These are phyloP conservation scores for Rhizopogon roseolus DNA, from an alignment of 768 basidiomycete genomes.

Conservation along the genomic window DNA sequence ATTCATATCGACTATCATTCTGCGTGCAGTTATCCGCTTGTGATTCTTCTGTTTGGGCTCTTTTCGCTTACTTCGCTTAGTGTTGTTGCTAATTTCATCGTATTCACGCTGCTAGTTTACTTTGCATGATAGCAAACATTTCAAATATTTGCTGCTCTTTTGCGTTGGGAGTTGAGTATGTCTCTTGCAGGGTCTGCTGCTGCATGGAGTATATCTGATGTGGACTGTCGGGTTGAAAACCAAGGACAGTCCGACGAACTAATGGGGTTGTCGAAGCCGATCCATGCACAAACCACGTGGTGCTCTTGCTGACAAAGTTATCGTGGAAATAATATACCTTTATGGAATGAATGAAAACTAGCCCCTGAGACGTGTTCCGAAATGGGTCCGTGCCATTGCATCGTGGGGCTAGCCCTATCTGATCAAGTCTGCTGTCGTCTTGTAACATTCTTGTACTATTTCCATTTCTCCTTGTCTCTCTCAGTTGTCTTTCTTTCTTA, in stretches of 20 bases:
- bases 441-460: not conserved
- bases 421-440: conserved; percentile 23
- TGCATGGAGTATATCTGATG: not conserved
- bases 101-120: conserved; percentile 12
- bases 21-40: conserved; percentile 14
- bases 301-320: too few relatives aligned
- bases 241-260: too few relatives aligned
- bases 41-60: conserved; percentile 6
- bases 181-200: not conserved
- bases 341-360: not conserved
- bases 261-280: too few relatives aligned
- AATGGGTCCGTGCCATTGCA: not conserved
- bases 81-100: conserved; percentile 6
- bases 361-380: conserved; percentile 2
- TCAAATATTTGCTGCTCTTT: not conserved
- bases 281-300: not conserved
- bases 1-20: conserved; percentile 30
- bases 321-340: not conserved
- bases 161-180: not conserved
- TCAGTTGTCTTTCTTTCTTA: conserved; percentile 4
- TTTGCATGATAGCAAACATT: not conserved
- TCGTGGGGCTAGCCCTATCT: conserved; percentile 3
- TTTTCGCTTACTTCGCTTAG: conserved; percentile 1
- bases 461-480: not conserved
- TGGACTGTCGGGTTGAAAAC: not conserved